phyloP scores from a whole-genome alignment of 2,329 filamentous ascomycete species.

The Claviceps sp. region DNA sequence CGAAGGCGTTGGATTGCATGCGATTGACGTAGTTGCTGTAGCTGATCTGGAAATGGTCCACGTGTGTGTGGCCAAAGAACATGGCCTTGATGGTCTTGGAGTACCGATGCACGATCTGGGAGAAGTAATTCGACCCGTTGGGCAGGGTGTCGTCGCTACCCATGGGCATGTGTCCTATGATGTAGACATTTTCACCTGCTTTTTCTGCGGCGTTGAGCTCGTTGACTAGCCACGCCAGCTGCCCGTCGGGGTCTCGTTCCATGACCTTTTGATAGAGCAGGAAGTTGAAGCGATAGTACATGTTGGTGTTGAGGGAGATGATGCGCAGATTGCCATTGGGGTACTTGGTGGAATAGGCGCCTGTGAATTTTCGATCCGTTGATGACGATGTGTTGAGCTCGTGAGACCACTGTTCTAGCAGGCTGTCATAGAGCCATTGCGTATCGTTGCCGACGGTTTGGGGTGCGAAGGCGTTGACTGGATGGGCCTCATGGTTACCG shows the following conservation, averaged over 20 bases:
- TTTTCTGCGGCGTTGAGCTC: conserved; percentile 40
- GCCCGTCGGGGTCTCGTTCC: conserved; percentile 32
- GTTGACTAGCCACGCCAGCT: conserved; percentile 37
- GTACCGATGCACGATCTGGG: conserved; percentile 39
- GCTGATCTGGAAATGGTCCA: conserved; percentile 41
- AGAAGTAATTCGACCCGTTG: conserved; percentile 36
- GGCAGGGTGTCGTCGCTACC: conserved; percentile 36
- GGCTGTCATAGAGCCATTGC: conserved; percentile 39
- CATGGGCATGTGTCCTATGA: conserved; percentile 43
- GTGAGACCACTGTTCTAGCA: conserved; percentile 31
- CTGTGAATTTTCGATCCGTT: conserved; percentile 25
- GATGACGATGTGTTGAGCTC: conserved; percentile 28
- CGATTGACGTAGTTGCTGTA: conserved; percentile 33
- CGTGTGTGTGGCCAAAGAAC: conserved; percentile 44
- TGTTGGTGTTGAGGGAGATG: conserved; percentile 46
- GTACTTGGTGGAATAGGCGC: conserved; percentile 35
- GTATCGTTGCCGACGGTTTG: conserved; percentile 23
- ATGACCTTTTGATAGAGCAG: conserved; percentile 38
- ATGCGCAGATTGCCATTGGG: conserved; percentile 35
- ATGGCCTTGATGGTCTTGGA: conserved; percentile 37
- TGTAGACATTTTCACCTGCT: conserved; percentile 36
- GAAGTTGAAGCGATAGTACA: conserved; percentile 47
- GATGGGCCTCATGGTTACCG: conserved; percentile 44
- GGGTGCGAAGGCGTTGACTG: conserved; percentile 37
- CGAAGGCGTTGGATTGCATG: conserved; percentile 27